Evolutionary conservation across 208 protist species (phyloP).

Genomic region (Naegleria lovaniensis): DNA sequence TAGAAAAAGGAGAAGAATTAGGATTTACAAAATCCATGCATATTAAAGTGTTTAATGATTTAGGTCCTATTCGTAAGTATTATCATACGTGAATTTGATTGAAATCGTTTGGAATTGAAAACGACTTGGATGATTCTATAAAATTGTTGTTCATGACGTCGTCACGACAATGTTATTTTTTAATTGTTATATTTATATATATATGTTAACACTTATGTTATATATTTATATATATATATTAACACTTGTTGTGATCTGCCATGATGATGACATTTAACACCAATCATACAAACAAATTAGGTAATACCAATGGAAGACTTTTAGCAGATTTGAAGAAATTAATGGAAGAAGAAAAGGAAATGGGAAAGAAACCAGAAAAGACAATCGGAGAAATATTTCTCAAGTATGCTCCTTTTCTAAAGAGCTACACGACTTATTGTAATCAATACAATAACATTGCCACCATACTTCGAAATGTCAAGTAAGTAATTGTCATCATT

Average conservation of each 20-base stretch:
- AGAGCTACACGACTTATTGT: background rate
- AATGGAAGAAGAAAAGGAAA: background rate
- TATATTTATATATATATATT: no score
- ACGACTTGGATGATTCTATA: no score
- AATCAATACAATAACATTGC: background rate
- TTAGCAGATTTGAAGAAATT: background rate
- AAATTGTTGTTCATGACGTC: background rate
- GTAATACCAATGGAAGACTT: background rate
- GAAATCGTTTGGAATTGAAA: no score
- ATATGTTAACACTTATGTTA: no score
- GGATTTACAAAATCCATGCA: background rate
- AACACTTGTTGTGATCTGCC: no score
- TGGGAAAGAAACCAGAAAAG: background rate
- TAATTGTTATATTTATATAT: no score
- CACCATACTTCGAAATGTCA: background rate
- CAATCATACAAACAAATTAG: no score
- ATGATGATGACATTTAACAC: no score
- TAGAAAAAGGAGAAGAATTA: background rate
- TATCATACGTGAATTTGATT: background rate
- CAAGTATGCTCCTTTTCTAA: background rate
- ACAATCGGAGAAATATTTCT: constrained; percentile 12
- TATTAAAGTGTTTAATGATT: constrained; percentile 11
- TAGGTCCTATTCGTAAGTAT: background rate
- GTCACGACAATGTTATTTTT: no score
- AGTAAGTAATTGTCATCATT: background rate